Conservation (phyloP, 2,329 filamentous ascomycete species). For the Cryphonectria parasitica region DNA sequence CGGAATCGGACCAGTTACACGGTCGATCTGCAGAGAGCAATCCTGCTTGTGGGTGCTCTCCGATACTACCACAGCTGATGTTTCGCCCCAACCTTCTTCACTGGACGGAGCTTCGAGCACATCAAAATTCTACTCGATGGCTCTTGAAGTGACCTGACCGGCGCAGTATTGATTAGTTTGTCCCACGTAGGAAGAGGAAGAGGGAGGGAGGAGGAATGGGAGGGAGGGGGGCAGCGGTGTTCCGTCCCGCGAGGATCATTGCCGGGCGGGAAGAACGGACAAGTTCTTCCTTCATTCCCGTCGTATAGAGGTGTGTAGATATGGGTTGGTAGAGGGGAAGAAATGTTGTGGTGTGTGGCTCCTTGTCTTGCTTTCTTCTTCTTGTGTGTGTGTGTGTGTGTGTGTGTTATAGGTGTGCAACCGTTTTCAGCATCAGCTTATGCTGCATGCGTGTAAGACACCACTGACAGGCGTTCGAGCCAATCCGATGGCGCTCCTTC, state of each 20-base stretch:
- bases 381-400: neutral
- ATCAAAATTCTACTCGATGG: neutral
- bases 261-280: neutral
- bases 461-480: neutral
- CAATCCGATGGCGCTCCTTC: neutral
- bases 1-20: neutral
- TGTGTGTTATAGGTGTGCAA: neutral
- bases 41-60: neutral
- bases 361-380: neutral
- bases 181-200: neutral
- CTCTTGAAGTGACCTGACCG: neutral
- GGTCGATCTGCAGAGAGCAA: neutral
- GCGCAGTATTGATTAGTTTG: neutral
- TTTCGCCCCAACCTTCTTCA: neutral
- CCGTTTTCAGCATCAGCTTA: slow-evolving; percentile 7
- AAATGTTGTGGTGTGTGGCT: neutral
- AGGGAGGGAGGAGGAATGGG: neutral
- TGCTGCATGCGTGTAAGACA: slow-evolving; percentile 8
- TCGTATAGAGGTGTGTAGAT: neutral
- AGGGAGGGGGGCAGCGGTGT: neutral
- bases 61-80: neutral
- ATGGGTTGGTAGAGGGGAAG: neutral
- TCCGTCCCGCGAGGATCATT: neutral
- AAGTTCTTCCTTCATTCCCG: neutral
- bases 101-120: neutral